Evolutionary conservation across 1,284 basidiomycete genomes (phyloP).

Genomic region (Exsudoporus floridanus): DNA sequence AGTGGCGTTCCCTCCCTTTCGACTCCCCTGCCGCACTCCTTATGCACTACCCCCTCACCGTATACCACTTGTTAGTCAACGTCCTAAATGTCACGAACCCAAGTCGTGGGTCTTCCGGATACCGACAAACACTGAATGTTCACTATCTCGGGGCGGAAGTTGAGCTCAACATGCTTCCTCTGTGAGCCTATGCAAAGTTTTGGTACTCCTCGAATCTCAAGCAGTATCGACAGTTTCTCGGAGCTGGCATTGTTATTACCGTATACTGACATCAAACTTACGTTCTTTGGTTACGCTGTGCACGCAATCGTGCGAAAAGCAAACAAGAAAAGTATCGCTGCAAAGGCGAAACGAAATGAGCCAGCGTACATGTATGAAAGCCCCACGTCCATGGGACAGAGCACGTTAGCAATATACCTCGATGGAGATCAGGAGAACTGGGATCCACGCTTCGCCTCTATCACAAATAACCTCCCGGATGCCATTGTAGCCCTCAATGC

Average conservation of each 20-base stretch:
- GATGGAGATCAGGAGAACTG: slow-evolving; percentile 34
- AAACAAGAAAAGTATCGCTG: slow-evolving; percentile 26
- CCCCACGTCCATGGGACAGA: slow-evolving; percentile 37
- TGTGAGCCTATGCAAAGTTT: slow-evolving; percentile 31
- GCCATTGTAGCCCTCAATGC: slow-evolving; percentile 42
- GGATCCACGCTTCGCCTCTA: slow-evolving; percentile 28
- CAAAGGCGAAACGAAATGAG: slow-evolving; percentile 26
- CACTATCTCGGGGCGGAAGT: slow-evolving; percentile 42
- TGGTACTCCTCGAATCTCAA: background rate
- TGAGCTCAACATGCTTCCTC: slow-evolving; percentile 45
- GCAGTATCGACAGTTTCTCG: slow-evolving; percentile 35
- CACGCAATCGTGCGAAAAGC: slow-evolving; percentile 32
- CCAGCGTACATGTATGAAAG: slow-evolving; percentile 40
- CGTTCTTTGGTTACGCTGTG: slow-evolving; percentile 39
- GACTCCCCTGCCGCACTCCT: slow-evolving; percentile 43
- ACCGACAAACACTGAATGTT: slow-evolving; percentile 32
- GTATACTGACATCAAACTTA: slow-evolving; percentile 41
- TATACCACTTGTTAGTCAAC: slow-evolving; percentile 39
- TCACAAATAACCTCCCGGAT: slow-evolving; percentile 29
- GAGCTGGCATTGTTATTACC: slow-evolving; percentile 44
- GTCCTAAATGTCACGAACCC: slow-evolving; percentile 35
- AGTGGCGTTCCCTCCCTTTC: slow-evolving; percentile 40
- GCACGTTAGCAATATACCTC: slow-evolving; percentile 35
- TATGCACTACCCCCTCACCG: slow-evolving; percentile 41
- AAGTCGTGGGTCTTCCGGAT: slow-evolving; percentile 17